Base-by-base conservation (phyloP, 2,329 filamentous ascomycete genomes). In the Trichothecium roseum region DNA sequence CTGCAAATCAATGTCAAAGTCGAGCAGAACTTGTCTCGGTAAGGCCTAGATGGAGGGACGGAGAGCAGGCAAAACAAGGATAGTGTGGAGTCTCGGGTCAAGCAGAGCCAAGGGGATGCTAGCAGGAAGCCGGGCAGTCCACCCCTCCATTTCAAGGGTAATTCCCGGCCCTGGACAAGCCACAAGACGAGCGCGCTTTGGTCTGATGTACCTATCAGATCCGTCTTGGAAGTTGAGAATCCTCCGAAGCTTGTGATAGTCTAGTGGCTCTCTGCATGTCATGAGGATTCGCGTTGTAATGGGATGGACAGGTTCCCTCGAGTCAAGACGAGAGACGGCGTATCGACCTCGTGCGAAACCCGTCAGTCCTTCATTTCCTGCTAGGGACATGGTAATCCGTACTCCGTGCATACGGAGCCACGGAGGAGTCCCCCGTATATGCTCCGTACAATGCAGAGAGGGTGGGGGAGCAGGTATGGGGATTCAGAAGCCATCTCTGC, bases 221-320 rank as follows among this genome's bases (percentile, higher is more conserved):
- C 24, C 18, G 20, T 6, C 17, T 29, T 18, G 32, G 18, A 38
- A 52, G 53, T 24, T 24, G 54, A 60, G 56, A 65, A 65, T 60
- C 56, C 59, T 66, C 61, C 62, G 62, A 64, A 45, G 46, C 45
- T 47, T 52, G 53, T 56, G 45, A 52, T 47, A 47, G 48, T 47
- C 44, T 43, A 47, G 40, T 45, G 6, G 63, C n/a, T n/a, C n/a
- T 24, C 20, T 24, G 20, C 20, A 24, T 24, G 20, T 24, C 20
- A 24, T 24, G 20, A 24, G 20, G 20, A 24, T 24, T 24, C 20
- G 20, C 20, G 20, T 24, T 24, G 10, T 6, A 24, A 24, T 24
- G 20, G 20, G 20, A 6, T 24, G n/a, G 35, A 27, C 28, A 14
- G 13, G 28, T 30, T 14, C 20, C 20, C 6, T 10, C 20, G 20